Evolutionary conservation across 176 grass and related monocot species (phyloP).

Genomic region (Oryza meridionalis): DNA sequence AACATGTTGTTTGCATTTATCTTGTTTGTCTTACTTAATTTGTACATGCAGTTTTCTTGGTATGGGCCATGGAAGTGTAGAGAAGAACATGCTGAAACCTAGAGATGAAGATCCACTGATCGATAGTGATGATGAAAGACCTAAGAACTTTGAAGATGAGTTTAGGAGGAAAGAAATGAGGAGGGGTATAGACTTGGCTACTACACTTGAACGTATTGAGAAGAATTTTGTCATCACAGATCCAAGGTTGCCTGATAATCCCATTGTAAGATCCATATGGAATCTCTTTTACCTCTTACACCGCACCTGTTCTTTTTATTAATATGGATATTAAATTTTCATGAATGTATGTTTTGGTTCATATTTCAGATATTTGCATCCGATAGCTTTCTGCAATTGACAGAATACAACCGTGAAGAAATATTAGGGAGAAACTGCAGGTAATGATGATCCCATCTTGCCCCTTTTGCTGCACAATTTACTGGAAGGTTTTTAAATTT

Average conservation of each 20-base stretch:
- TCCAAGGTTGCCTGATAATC: constrained; percentile 78
- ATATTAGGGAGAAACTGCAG: constrained; percentile 94
- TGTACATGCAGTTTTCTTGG: constrained; percentile 55
- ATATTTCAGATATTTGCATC: constrained; percentile 86
- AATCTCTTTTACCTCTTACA: constrained; percentile 4
- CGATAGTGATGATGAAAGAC: constrained; percentile 84
- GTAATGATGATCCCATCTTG: constrained; percentile 37
- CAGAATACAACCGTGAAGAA: constrained; percentile 84
- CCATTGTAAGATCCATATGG: constrained; percentile 59
- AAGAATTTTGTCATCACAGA: constrained; percentile 86
- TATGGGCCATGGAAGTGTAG: constrained; percentile 49
- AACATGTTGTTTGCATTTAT: neutral
- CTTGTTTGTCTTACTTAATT: neutral
- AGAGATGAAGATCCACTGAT: constrained; percentile 61
- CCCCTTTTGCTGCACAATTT: constrained; percentile 7
- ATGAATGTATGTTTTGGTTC: neutral
- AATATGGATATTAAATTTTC: neutral
- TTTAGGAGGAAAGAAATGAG: constrained; percentile 93
- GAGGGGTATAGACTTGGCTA: constrained; percentile 95
- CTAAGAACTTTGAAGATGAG: constrained; percentile 78
- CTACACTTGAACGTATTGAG: constrained; percentile 94
- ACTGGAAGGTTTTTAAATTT: neutral
- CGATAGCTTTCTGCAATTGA: constrained; percentile 80
- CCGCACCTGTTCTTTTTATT: neutral
- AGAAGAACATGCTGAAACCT: constrained; percentile 63